Percentiles rank a stretch among this genome's conserved stretches.
Conservation (phyloP, 345 rosid genomes). For the Citrus inodora region DNA sequence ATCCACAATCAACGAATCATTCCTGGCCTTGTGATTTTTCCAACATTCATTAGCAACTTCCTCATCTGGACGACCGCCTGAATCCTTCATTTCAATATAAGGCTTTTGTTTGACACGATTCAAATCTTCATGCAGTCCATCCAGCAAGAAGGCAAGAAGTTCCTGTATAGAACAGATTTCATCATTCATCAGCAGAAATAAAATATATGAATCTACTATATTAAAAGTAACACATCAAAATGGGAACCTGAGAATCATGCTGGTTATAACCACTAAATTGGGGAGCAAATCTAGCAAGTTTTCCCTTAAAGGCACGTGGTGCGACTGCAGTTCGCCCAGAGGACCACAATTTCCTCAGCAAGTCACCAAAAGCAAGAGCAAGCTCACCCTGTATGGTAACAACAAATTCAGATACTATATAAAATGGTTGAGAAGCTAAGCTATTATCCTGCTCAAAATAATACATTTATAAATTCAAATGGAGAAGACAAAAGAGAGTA, state of each 20-base stretch:
- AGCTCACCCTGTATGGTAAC: constrained; percentile 81
- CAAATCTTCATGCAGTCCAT: constrained; percentile 95
- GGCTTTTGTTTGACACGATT: constrained; percentile 87
- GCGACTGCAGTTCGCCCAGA: constrained; percentile 57
- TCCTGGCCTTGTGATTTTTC: constrained; percentile 89
- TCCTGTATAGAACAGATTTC: constrained; percentile 41
- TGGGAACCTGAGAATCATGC: constrained; percentile 87
- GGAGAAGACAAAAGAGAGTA: background rate
- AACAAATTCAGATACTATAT: constrained; percentile 25
- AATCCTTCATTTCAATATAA: constrained; percentile 82
- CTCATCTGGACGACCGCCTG: constrained; percentile 70
- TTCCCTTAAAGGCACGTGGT: constrained; percentile 79
- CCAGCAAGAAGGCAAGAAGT: constrained; percentile 86
- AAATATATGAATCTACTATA: background rate
- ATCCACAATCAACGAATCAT: constrained; percentile 96
- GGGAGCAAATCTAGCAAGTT: constrained; percentile 85
- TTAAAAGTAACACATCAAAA: background rate
- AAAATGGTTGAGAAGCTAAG: background rate
- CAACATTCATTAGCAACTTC: constrained; percentile 90
- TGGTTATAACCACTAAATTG: constrained; percentile 97
- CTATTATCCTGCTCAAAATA: background rate
- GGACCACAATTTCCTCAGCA: constrained; percentile 84
- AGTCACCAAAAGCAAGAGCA: constrained; percentile 80
- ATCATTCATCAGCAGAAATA: background rate
- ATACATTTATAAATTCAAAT: background rate